Conservation (phyloP, 805 yeast species). For the Candida ponderosae region DNA sequence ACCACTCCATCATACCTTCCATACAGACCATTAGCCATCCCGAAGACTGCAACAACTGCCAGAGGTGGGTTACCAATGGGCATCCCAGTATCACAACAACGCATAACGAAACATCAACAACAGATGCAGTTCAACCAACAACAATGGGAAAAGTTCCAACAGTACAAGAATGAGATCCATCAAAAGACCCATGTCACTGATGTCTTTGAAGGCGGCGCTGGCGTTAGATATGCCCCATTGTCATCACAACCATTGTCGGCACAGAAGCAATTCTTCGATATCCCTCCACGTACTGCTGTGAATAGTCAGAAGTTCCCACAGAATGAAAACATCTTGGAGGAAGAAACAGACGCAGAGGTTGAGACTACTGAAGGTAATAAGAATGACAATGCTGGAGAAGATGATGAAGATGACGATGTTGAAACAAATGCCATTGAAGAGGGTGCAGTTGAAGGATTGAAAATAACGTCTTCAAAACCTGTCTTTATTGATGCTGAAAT, state of each 20-base stretch:
- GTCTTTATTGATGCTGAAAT: conserved; percentile 10
- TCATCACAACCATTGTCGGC: conserved; percentile 45
- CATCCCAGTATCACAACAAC: conserved; percentile 16
- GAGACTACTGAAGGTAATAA: conserved; percentile 5
- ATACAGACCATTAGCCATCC: conserved; percentile 2
- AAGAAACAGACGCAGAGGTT: conserved; percentile 6
- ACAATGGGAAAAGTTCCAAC: conserved; percentile 19
- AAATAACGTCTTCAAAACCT: conserved; percentile 5
- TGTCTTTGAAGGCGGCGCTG: conserved; percentile 36
- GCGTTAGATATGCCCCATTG: conserved; percentile 38
- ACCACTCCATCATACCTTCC: too few relatives aligned
- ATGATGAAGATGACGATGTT: conserved; percentile 16
- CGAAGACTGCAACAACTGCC: conserved; percentile 15
- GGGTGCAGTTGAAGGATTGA: conserved; percentile 19
- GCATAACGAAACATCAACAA: conserved; percentile 16
- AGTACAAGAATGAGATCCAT: conserved; percentile 9
- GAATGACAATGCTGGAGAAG: conserved; percentile 8
- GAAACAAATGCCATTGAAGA: conserved; percentile 29
- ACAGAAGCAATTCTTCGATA: conserved; percentile 31
- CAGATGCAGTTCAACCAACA: conserved; percentile 18
- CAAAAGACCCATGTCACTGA: conserved; percentile 31
- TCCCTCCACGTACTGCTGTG: conserved; percentile 7
- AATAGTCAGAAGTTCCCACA: not conserved
- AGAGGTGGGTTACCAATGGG: conserved; percentile 13
- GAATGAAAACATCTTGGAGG: not conserved